A percentile compares a stretch with the other conserved stretches of the same genome.
phyloP scores from a whole-genome alignment of 129 eudicot species.

The Smallanthus sonchifolius region DNA sequence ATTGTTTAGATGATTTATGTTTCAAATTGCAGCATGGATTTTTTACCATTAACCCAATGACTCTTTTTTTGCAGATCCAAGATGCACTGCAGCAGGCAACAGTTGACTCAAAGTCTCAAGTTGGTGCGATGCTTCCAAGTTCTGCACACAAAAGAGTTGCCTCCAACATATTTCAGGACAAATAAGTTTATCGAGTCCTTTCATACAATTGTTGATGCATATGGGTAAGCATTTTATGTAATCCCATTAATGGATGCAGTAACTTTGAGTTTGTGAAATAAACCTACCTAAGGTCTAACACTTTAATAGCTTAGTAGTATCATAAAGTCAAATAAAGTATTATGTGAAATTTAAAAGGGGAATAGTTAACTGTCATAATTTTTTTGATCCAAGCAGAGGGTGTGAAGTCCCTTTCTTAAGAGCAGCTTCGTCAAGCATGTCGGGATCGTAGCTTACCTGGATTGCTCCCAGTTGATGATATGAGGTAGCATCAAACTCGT shows the following conservation, averaged over 20 bases:
- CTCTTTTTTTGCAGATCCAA: conserved; percentile 62
- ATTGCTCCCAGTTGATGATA: conserved; percentile 76
- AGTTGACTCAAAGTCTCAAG: conserved; percentile 89
- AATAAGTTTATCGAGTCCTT: conserved; percentile 81
- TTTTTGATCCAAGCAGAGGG: conserved; percentile 83
- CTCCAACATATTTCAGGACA: conserved; percentile 89
- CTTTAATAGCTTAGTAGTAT: background rate
- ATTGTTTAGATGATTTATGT: background rate
- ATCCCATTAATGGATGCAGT: too few species aligned
- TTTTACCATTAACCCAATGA: background rate
- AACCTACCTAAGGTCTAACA: too few species aligned
- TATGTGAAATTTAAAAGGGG: background rate
- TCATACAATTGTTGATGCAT: conserved; percentile 98
- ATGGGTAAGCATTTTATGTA: conserved; percentile 94
- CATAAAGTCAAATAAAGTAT: background rate
- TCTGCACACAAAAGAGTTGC: conserved; percentile 75
- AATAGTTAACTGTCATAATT: background rate
- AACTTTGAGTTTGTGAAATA: too few species aligned
- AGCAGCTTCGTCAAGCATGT: conserved; percentile 93
- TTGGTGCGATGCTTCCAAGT: conserved; percentile 91
- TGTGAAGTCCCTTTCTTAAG: conserved; percentile 86
- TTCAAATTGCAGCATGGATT: background rate
- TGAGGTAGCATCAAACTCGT: conserved; percentile 60
- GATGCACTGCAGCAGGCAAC: conserved; percentile 80
- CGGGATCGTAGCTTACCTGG: conserved; percentile 93